phyloP scores from a whole-genome alignment of 2,329 filamentous ascomycete genomes.

The Epichloe festucae region DNA sequence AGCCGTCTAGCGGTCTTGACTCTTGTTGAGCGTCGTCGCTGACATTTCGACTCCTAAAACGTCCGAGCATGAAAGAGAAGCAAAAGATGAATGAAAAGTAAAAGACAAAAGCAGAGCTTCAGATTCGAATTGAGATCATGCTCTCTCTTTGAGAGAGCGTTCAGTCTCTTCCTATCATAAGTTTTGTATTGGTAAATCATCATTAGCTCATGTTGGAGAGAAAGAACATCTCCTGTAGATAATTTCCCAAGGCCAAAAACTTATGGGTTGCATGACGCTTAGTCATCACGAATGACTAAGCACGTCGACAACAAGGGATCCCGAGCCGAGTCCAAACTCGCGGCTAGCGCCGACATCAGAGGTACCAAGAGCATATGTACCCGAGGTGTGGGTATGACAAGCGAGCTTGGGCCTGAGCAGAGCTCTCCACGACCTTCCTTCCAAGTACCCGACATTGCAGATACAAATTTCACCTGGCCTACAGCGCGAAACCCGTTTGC shows the following conservation, averaged over 20 bases:
- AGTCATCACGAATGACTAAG: conserved; percentile 1
- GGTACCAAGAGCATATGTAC: neutral
- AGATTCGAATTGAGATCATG: conserved; percentile 53
- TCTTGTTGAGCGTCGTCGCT: no score
- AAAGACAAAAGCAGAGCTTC: conserved; percentile 31
- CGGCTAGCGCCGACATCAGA: neutral
- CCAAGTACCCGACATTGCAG: neutral
- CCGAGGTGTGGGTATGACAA: neutral
- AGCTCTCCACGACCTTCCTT: neutral
- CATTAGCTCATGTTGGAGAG: conserved; percentile 36
- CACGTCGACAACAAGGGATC: neutral
- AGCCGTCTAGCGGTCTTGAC: neutral
- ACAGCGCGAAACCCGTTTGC: neutral
- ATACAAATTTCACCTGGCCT: neutral
- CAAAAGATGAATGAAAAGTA: neutral
- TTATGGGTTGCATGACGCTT: neutral
- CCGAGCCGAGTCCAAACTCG: neutral
- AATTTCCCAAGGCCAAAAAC: no score
- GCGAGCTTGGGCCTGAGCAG: neutral
- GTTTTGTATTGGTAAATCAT: conserved; percentile 42
- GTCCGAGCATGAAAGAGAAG: neutral
- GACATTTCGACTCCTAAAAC: no score
- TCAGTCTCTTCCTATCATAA: conserved; percentile 60
- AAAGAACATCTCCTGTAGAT: no score
- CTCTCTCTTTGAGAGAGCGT: conserved; percentile 36